phyloP scores from a whole-genome alignment of 2,329 filamentous ascomycete genomes.

The Aspergillus sp. region DNA sequence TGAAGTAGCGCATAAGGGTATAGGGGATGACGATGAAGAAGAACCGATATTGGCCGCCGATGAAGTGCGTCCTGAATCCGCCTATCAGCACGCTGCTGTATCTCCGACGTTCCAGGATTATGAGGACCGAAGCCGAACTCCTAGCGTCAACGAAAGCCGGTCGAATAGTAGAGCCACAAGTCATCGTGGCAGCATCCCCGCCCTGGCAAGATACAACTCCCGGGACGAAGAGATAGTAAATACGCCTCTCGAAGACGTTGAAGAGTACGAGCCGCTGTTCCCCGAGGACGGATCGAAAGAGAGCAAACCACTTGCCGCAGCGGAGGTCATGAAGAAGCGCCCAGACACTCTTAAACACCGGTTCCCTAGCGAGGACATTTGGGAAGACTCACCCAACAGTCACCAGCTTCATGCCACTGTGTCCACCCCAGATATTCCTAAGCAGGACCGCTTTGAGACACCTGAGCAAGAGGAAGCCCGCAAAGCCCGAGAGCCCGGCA shows the following conservation, averaged over 20 bases:
- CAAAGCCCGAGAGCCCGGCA: slow-evolving; percentile 40
- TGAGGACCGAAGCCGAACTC: slow-evolving; percentile 51
- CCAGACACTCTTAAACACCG: slow-evolving; percentile 59
- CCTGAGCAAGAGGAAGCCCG: slow-evolving; percentile 51
- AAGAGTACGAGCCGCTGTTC: slow-evolving; percentile 95
- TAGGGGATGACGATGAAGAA: slow-evolving; percentile 58
- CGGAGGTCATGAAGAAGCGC: slow-evolving; percentile 56
- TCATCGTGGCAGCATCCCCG: slow-evolving; percentile 58
- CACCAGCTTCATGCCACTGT: slow-evolving; percentile 76
- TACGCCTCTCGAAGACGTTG: slow-evolving; percentile 80
- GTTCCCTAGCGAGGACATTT: slow-evolving; percentile 94
- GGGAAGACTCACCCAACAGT: slow-evolving; percentile 93
- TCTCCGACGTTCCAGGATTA: slow-evolving; percentile 67
- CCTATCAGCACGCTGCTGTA: slow-evolving; percentile 75
- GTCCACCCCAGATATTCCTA: slow-evolving; percentile 70
- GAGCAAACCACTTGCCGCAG: slow-evolving; percentile 51
- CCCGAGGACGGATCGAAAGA: slow-evolving; percentile 70
- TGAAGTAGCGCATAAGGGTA: slow-evolving; percentile 47
- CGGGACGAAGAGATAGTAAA: slow-evolving; percentile 52
- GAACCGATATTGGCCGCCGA: slow-evolving; percentile 87
- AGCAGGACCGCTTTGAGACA: slow-evolving; percentile 43
- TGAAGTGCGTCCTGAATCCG: slow-evolving; percentile 70
- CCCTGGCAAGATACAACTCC: slow-evolving; percentile 55
- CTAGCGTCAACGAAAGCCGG: slow-evolving; percentile 60
- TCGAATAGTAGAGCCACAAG: slow-evolving; percentile 65